phyloP scores from a whole-genome alignment of 2,329 filamentous ascomycete genomes.

The Plenodomus lindquistii region DNA sequence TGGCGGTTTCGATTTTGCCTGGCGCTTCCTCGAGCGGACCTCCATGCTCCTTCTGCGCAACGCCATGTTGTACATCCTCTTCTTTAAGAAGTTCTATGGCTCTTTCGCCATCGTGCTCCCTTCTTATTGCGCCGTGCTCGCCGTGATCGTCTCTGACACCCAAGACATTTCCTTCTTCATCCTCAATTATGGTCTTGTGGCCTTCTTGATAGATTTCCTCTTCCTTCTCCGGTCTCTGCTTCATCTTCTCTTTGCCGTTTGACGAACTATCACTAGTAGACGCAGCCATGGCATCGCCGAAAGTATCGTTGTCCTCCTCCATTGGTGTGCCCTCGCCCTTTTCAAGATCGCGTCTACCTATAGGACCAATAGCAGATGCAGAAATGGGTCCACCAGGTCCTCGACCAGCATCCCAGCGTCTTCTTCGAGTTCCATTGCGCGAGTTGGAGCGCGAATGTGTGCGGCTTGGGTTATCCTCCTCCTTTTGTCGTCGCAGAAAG shows the following conservation, averaged over 20 bases:
- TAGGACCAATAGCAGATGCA: constrained; percentile 85
- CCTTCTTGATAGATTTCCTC: constrained; percentile 83
- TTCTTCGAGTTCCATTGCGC: constrained; percentile 57
- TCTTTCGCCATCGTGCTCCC: constrained; percentile 62
- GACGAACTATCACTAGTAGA: constrained; percentile 39
- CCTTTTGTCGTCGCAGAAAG: constrained; percentile 77
- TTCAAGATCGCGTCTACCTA: constrained; percentile 36
- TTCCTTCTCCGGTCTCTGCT: constrained; percentile 22
- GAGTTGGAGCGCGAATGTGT: constrained; percentile 51
- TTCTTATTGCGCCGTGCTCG: constrained; percentile 59
- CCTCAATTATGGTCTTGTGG: constrained; percentile 76
- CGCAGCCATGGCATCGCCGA: constrained; percentile 49
- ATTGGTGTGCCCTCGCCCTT: constrained; percentile 38
- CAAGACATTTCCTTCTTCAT: constrained; percentile 84
- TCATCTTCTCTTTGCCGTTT: constrained; percentile 40
- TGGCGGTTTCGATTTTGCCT: constrained; percentile 42
- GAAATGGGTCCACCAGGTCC: constrained; percentile 84
- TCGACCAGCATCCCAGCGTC: constrained; percentile 71
- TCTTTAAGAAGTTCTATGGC: constrained; percentile 60
- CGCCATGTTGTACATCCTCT: constrained; percentile 47
- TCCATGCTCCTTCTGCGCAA: constrained; percentile 55
- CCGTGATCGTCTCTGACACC: constrained; percentile 60
- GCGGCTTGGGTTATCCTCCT: constrained; percentile 71
- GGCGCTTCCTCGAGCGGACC: constrained; percentile 42
- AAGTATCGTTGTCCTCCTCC: constrained; percentile 51